These are phyloP conservation scores for Colletotrichum sp. DNA, from an alignment of 2,329 filamentous ascomycete species.

Conservation along the genomic window DNA sequence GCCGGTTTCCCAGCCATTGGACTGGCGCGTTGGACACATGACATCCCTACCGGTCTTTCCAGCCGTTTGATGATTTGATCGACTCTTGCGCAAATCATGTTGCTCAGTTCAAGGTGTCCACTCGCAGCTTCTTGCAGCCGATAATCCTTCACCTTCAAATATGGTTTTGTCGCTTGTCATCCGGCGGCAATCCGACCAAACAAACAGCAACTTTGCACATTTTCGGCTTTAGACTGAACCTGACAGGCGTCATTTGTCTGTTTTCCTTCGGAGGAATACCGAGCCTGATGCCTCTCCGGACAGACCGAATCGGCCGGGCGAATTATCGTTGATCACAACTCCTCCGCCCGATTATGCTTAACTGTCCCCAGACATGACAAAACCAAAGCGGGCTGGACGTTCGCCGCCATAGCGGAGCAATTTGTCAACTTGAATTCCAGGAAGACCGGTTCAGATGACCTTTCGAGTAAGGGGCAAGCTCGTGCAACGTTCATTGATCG, in stretches of 20 bases:
- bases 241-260: background rate
- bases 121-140: background rate
- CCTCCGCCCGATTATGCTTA: background rate
- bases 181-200: background rate
- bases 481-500: background rate
- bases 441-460: background rate
- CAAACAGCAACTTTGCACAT: background rate
- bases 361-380: background rate
- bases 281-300: background rate
- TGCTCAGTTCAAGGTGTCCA: background rate
- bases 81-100: background rate
- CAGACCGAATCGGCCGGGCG: background rate
- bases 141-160: background rate
- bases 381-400: background rate
- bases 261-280: background rate
- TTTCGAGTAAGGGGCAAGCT: background rate
- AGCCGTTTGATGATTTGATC: background rate
- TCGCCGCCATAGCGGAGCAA: background rate
- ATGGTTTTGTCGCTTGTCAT: background rate
- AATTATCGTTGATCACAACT: background rate
- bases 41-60: background rate
- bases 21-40: background rate
- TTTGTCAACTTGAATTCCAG: background rate
- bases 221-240: background rate
- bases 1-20: background rate